phyloP scores from a whole-genome alignment of 2,329 filamentous ascomycete species.

The Calonectria crousiana region DNA sequence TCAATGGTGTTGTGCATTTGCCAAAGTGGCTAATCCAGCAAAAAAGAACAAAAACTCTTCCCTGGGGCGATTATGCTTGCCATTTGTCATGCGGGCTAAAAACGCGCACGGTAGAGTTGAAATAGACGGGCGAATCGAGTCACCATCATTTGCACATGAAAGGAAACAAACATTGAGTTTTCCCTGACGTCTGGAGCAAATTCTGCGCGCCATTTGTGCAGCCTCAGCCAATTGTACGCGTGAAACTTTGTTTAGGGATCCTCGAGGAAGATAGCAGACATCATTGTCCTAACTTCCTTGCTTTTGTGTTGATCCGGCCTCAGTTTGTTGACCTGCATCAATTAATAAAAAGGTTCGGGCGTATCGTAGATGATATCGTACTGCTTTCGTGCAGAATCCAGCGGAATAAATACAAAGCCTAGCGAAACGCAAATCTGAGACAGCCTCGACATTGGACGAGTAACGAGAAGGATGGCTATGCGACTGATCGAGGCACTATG shows the following conservation, averaged over 20 bases:
- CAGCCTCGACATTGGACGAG: background rate
- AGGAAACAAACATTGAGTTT: background rate
- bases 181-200: background rate
- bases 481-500: background rate
- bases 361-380: background rate
- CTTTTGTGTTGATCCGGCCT: background rate
- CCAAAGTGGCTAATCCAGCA: background rate
- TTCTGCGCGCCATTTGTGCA: background rate
- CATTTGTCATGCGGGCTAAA: background rate
- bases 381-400: background rate
- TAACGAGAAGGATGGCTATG: background rate
- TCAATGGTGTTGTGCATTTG: background rate
- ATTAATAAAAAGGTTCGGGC: background rate
- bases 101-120: background rate
- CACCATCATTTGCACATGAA: background rate
- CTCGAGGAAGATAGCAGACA: background rate
- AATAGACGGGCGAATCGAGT: background rate
- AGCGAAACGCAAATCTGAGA: background rate
- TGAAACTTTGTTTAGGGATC: background rate
- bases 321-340: background rate
- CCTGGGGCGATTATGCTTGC: background rate
- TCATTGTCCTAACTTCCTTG: background rate
- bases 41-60: background rate
- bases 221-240: background rate
- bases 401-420: background rate